Base-by-base conservation (phyloP, 2,329 filamentous ascomycete species). In the Ophiostoma sp. region DNA sequence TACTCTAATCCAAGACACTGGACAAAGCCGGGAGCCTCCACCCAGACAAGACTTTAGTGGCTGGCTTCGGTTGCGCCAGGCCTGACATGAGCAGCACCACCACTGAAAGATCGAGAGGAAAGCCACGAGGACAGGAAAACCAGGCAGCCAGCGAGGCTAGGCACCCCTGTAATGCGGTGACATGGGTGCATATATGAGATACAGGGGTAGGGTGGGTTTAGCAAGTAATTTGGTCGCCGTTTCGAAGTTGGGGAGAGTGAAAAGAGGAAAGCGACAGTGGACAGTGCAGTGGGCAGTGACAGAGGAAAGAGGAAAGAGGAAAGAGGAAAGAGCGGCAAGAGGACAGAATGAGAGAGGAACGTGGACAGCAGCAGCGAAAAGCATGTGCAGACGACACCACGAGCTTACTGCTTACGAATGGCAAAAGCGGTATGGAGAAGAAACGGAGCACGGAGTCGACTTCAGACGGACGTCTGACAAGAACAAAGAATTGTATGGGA, bases 381-480 rank as follows among this genome's bases (percentile, higher is more conserved):
- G 27, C 27, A 27, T 27, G 27, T 27, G 27, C 27, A 27, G 27
- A 1, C 27, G 27, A 27, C 27, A 27, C 27, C 2, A 27, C 27
- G 27, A 27, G 27, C 27, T 27, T 27, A 27, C 27, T 27, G 27
- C 27, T 27, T 27, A 27, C 27, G 27, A 27, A 27, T 27, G 27
- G 27, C 27, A 27, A 27, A 27, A 27, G 27, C 27, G 27, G 27
- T 27, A 27, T 27, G 27, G 27, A 27, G 27, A 27, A 27, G 27
- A 27, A 27, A 27, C 27, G 27, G 27, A 27, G 27, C 27, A 27
- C 27, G 27, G 27, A 27, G 27, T 27, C 27, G 27, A 27, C 55
- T 38, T 40, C 55, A 63, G 60, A 63, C 60, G 60, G 40, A 18
- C 38, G 38, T 63, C 60, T 42, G 11, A 63, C 60, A 60, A 60